These are phyloP conservation scores for Blastobotrys capitulatus DNA, from an alignment of 1,139 yeast species.

Conservation along the genomic window DNA sequence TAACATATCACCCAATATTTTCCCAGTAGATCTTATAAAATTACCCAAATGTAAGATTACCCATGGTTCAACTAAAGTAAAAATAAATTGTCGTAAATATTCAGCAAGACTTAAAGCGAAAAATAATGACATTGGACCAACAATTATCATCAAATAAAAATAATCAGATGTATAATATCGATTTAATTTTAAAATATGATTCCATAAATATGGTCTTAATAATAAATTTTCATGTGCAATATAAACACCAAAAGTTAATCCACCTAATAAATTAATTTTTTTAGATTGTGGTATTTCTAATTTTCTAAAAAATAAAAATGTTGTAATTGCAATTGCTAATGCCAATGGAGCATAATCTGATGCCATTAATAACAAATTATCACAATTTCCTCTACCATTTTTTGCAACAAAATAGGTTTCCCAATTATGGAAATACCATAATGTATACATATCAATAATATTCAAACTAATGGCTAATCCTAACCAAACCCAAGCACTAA, in stretches of 20 bases:
- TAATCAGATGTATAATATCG: neutral
- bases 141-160: neutral
- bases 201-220: constrained; percentile 4
- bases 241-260: constrained; percentile 3
- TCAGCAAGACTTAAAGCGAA: neutral
- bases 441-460: neutral
- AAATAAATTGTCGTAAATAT: neutral
- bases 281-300: neutral
- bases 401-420: neutral
- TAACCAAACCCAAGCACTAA: neutral
- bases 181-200: neutral
- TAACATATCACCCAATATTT: neutral
- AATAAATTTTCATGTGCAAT: constrained; percentile 3
- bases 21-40: neutral
- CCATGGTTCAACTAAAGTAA: neutral
- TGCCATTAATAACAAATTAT: constrained; percentile 1
- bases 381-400: constrained; percentile 1
- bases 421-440: neutral
- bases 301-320: neutral
- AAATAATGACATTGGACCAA: neutral
- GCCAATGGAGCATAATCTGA: constrained; percentile 4
- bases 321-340: neutral
- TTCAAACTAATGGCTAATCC: neutral
- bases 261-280: constrained; percentile 1
- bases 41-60: neutral